Conservation (phyloP, 257 asterid genomes). For the Solanum lignicaule region DNA sequence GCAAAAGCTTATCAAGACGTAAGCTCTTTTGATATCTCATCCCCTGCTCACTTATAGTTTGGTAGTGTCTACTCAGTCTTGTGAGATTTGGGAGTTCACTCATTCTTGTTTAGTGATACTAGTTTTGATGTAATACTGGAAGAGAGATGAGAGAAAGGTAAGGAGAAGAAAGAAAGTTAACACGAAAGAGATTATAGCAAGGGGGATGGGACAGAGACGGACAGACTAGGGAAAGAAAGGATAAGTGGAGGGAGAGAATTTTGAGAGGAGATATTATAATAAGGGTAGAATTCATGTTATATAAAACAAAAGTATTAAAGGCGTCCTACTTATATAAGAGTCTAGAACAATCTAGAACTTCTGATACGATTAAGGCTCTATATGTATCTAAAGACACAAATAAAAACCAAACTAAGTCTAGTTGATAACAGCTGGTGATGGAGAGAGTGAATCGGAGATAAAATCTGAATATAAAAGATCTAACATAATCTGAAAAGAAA, state of each 20-base stretch:
- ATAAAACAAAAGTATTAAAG: neutral
- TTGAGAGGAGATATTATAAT: neutral
- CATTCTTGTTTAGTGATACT: neutral
- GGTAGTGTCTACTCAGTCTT: neutral
- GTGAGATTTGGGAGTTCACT: neutral
- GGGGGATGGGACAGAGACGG: neutral
- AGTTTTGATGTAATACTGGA: neutral
- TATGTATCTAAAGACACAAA: neutral
- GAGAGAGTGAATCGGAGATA: neutral
- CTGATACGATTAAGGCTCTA: neutral
- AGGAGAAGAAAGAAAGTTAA: neutral
- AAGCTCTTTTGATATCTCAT: constrained; percentile 14
- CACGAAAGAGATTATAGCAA: neutral
- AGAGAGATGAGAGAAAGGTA: neutral
- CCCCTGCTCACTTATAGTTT: neutral
- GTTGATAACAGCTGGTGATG: neutral
- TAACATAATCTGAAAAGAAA: neutral
- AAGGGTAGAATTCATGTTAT: neutral
- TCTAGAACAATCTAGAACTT: neutral
- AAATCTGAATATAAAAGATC: neutral
- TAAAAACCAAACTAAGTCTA: neutral
- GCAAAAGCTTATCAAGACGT: constrained; percentile 99
- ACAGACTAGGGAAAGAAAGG: neutral
- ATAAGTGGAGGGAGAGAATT: neutral
- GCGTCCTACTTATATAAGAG: neutral